phyloP scores from a whole-genome alignment of 73 alveolate species.

The Breviolum minutum region DNA sequence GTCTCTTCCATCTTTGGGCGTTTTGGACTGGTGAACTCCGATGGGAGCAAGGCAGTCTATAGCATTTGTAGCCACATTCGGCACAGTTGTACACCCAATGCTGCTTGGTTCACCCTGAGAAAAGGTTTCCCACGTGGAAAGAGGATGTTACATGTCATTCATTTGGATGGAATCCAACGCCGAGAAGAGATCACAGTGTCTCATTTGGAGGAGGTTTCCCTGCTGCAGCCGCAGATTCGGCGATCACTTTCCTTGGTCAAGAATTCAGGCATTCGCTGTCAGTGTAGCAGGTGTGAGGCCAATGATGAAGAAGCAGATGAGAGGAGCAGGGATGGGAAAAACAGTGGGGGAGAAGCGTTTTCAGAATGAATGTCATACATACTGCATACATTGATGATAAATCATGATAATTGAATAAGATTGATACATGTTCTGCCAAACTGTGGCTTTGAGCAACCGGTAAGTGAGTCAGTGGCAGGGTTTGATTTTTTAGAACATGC shows the following conservation, averaged over 20 bases:
- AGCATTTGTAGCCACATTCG: slow-evolving; percentile 83
- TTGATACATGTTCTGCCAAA: neutral
- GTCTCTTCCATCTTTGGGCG: slow-evolving; percentile 91
- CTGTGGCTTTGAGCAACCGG: neutral
- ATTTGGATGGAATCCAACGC: slow-evolving; percentile 26
- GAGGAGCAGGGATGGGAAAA: neutral
- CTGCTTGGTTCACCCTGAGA: slow-evolving; percentile 91
- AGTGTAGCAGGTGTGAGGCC: neutral
- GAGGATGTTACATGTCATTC: slow-evolving; percentile 16
- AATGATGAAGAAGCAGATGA: slow-evolving; percentile 50
- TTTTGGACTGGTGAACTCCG: slow-evolving; percentile 51
- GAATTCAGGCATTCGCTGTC: neutral
- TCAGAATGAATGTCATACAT: too few species aligned
- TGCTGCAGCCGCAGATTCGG: slow-evolving; percentile 12
- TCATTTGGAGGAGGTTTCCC: slow-evolving; percentile 11
- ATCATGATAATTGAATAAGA: neutral
- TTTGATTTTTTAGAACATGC: too few species aligned
- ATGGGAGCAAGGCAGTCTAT: slow-evolving; percentile 81
- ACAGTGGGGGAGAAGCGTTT: neutral
- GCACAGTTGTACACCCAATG: slow-evolving; percentile 79
- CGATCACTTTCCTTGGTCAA: neutral
- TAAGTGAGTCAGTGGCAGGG: too few species aligned
- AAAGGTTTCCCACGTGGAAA: slow-evolving; percentile 49
- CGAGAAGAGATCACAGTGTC: slow-evolving; percentile 57
- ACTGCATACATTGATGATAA: neutral